These are phyloP conservation scores for Colletotrichum cordylinicola DNA, from an alignment of 2,329 filamentous ascomycete genomes.

Conservation along the genomic window DNA sequence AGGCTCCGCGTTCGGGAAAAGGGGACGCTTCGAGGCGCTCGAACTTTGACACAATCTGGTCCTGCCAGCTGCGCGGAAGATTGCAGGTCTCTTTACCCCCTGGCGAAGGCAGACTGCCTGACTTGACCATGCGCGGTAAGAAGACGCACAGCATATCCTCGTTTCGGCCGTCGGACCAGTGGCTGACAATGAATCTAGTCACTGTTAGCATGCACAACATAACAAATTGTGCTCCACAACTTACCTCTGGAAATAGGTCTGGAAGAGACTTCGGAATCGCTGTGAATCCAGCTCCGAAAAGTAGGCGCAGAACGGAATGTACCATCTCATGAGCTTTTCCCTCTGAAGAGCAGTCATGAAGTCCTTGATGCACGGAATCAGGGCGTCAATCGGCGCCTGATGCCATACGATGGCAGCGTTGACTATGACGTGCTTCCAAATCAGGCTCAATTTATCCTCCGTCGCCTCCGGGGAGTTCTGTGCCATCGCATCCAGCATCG, in stretches of 20 bases:
- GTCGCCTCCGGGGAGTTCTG: slow-evolving; percentile 41
- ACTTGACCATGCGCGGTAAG: slow-evolving; percentile 68
- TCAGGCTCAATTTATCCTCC: slow-evolving; percentile 39
- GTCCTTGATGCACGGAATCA: slow-evolving; percentile 72
- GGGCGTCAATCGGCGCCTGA: slow-evolving; percentile 77
- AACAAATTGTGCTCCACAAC: slow-evolving; percentile 17
- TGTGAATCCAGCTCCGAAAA: slow-evolving; percentile 76
- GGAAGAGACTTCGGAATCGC: slow-evolving; percentile 79
- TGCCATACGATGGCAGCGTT: slow-evolving; percentile 73
- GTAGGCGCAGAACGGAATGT: slow-evolving; percentile 84
- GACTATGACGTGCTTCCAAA: slow-evolving; percentile 66
- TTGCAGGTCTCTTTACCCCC: slow-evolving; percentile 59
- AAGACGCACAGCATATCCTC: slow-evolving; percentile 74
- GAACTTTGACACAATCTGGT: slow-evolving; percentile 74
- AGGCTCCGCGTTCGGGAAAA: slow-evolving; percentile 68
- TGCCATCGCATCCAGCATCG: slow-evolving; percentile 55
- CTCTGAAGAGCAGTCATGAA: slow-evolving; percentile 70
- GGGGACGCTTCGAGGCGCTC: slow-evolving; percentile 67
- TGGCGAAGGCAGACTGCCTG: slow-evolving; percentile 57
- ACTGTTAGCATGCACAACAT: slow-evolving; percentile 23
- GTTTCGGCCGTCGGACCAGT: slow-evolving; percentile 72
- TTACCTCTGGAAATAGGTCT: slow-evolving; percentile 82
- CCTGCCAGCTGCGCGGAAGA: slow-evolving; percentile 73
- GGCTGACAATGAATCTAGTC: slow-evolving; percentile 72
- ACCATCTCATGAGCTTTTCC: slow-evolving; percentile 72